Percentiles rank a stretch among this genome's conserved stretches.
These are phyloP conservation scores for Eutypella sp. DNA, from an alignment of 2,329 filamentous ascomycete species.

Conservation along the genomic window DNA sequence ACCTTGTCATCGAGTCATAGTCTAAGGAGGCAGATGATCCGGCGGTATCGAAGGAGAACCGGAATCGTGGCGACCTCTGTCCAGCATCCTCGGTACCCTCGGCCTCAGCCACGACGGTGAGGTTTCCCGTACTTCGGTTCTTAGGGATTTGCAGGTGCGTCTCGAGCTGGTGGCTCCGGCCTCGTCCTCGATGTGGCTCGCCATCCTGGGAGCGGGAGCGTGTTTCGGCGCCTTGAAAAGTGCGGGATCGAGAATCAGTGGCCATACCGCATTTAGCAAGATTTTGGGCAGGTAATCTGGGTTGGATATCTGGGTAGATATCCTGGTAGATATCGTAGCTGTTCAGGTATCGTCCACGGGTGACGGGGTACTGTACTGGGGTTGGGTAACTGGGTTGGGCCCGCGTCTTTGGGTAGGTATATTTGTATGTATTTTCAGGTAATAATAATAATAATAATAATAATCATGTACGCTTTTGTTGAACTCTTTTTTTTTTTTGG, in stretches of 20 bases:
- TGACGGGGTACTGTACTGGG: too few species aligned
- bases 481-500: background rate
- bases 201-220: slow-evolving; percentile 33
- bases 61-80: slow-evolving; percentile 53
- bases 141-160: slow-evolving; percentile 52
- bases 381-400: too few species aligned
- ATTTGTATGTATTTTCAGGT: too few species aligned
- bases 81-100: slow-evolving; percentile 42
- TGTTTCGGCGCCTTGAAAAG: slow-evolving; percentile 37
- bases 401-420: too few species aligned
- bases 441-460: too few species aligned
- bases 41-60: slow-evolving; percentile 76
- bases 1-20: slow-evolving; percentile 72
- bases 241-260: slow-evolving; percentile 20
- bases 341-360: too few species aligned
- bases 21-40: slow-evolving; percentile 53
- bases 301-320: too few species aligned
- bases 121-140: slow-evolving; percentile 61
- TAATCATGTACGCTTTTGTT: background rate
- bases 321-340: too few species aligned
- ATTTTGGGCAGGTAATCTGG: too few species aligned
- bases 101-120: slow-evolving; percentile 43
- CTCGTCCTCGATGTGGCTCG: slow-evolving; percentile 28
- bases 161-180: slow-evolving; percentile 38
- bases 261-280: slow-evolving; percentile 6